Percentiles rank a stretch among this genome's conserved stretches.
phyloP scores from a whole-genome alignment of 768 basidiomycete genomes.

The Lactarius indigo region DNA sequence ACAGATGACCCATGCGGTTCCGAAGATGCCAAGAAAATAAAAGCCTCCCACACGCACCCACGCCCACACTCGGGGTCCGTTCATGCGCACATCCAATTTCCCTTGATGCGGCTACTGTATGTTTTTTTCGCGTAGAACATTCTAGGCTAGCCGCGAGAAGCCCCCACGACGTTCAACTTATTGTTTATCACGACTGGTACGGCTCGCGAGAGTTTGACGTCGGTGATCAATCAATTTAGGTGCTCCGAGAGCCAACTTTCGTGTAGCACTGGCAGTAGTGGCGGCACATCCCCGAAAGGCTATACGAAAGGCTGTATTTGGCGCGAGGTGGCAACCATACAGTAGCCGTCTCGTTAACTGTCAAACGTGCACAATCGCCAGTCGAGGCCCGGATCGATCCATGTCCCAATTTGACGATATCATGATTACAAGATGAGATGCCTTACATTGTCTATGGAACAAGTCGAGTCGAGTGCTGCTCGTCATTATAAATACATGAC shows the following conservation, averaged over 20 bases:
- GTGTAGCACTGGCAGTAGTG: not conserved
- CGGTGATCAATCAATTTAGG: not conserved
- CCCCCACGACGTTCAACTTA: not conserved
- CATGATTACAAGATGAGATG: not conserved
- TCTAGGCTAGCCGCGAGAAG: not conserved
- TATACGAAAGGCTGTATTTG: not conserved
- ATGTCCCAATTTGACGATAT: not conserved
- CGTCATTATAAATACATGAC: constrained; percentile 4
- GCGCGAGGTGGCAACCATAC: not conserved
- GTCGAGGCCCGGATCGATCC: not conserved
- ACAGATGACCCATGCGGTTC: not conserved
- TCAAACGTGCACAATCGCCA: not conserved
- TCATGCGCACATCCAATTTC: not conserved
- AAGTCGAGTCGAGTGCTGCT: not conserved
- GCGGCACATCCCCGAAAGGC: not conserved
- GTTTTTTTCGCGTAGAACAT: not conserved
- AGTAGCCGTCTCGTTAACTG: not conserved
- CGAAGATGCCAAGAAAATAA: not conserved
- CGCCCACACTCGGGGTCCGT: not conserved
- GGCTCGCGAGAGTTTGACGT: not conserved
- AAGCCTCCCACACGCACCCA: not conserved
- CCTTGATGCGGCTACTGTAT: not conserved
- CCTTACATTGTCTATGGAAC: not conserved
- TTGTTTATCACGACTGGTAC: not conserved
- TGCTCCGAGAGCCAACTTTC: not conserved